Conservation (phyloP, 176 grass and related monocot genomes). For the Elaeis guineensis region DNA sequence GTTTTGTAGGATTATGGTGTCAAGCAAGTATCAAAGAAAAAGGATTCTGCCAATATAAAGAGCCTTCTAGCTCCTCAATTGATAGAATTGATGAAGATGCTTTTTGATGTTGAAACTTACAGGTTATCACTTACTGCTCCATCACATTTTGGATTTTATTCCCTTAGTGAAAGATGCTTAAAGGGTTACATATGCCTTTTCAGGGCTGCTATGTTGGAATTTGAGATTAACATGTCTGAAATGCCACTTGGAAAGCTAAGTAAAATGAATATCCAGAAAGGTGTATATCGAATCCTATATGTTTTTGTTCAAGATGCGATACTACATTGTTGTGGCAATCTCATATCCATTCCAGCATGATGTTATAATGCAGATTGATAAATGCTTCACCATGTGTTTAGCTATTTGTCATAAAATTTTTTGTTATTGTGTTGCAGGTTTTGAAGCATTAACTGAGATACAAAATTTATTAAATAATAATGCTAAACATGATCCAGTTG, state of each 20-base stretch:
- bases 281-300: slow-evolving; percentile 26
- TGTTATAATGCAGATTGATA: too few relatives aligned
- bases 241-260: slow-evolving; percentile 99
- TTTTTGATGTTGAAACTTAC: slow-evolving; percentile 94
- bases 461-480: slow-evolving; percentile 68
- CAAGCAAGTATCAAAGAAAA: slow-evolving; percentile 49
- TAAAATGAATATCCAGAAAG: slow-evolving; percentile 88
- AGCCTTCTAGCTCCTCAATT: slow-evolving; percentile 82
- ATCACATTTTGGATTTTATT: slow-evolving; percentile 7
- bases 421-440: slow-evolving; percentile 40
- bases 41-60: slow-evolving; percentile 43
- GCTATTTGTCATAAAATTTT: not conserved
- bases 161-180: not conserved
- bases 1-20: slow-evolving; percentile 85
- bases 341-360: too few relatives aligned
- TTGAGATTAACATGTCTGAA: slow-evolving; percentile 97
- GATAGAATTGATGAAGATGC: slow-evolving; percentile 75
- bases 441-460: slow-evolving; percentile 92
- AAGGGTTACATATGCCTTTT: not conserved
- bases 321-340: too few relatives aligned
- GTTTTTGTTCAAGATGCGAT: too few relatives aligned
- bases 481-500: slow-evolving; percentile 34
- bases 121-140: slow-evolving; percentile 31
- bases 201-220: slow-evolving; percentile 93
- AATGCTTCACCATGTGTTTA: too few relatives aligned